Conservation (phyloP, 78 protist genomes). For the slime mould (Dictyostelium discoideum) region dicty_2.7 NC_007090.3:4133001-4133500, state of each 20-base stretch:
- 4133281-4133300: constrained; percentile 98
- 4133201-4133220: constrained; percentile 96
- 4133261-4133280: constrained; percentile 92
- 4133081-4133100: constrained; percentile 89
- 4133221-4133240: constrained; percentile 96
- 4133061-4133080: constrained; percentile 85
- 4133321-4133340: constrained; percentile 74
- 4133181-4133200: constrained; percentile 78
- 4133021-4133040: constrained; percentile 95
- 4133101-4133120: constrained; percentile 97
- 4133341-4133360: constrained; percentile 33
- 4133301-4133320: constrained; percentile 97
- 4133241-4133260: constrained; percentile 91
- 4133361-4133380: neutral
- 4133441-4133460: constrained; percentile 93
- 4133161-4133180: constrained; percentile 84
- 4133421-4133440: constrained; percentile 51
- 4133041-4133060: constrained; percentile 97
- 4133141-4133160: constrained; percentile 84
- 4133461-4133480: constrained; percentile 96
- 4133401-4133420: constrained; percentile 83
- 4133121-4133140: constrained; percentile 93
- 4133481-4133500: constrained; percentile 59
- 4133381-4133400: neutral
- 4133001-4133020: constrained; percentile 87